Conservation (phyloP, 2,329 filamentous ascomycete species). For the Phyllosticta citribraziliensis region DNA sequence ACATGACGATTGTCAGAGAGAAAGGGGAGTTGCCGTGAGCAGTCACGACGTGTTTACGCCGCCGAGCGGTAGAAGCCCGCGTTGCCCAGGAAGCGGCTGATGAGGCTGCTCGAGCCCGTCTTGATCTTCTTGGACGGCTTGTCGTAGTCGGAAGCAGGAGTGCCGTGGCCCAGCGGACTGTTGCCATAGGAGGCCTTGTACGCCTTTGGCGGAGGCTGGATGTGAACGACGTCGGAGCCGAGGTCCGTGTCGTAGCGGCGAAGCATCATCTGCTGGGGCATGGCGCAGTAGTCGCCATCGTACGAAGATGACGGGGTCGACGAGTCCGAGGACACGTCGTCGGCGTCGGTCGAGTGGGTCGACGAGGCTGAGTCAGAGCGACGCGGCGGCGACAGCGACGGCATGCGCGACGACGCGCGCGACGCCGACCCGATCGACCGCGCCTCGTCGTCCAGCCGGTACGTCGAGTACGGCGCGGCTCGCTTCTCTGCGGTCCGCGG, state of each 20-base stretch:
- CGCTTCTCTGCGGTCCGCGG: constrained; percentile 22
- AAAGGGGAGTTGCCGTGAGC: neutral
- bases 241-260: constrained; percentile 32
- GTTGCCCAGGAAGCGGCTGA: constrained; percentile 11
- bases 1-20: neutral
- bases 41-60: neutral
- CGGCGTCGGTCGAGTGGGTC: constrained; percentile 3
- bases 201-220: constrained; percentile 19
- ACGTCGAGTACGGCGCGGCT: constrained; percentile 23
- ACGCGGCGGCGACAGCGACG: constrained; percentile 39
- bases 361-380: constrained; percentile 21
- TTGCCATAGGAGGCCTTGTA: constrained; percentile 12
- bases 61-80: constrained; percentile 1
- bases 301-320: constrained; percentile 27
- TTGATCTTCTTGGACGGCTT: constrained; percentile 32
- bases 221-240: constrained; percentile 34
- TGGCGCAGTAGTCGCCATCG: constrained; percentile 16
- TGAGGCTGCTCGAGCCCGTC: constrained; percentile 14
- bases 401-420: constrained; percentile 35
- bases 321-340: constrained; percentile 22
- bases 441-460: constrained; percentile 21
- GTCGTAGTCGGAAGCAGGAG: constrained; percentile 22
- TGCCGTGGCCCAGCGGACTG: constrained; percentile 14
- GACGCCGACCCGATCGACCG: constrained; percentile 22
- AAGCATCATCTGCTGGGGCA: constrained; percentile 15